Evolutionary conservation across 1,284 basidiomycete species (phyloP).

Genomic region (Malassezia globosa): DNA sequence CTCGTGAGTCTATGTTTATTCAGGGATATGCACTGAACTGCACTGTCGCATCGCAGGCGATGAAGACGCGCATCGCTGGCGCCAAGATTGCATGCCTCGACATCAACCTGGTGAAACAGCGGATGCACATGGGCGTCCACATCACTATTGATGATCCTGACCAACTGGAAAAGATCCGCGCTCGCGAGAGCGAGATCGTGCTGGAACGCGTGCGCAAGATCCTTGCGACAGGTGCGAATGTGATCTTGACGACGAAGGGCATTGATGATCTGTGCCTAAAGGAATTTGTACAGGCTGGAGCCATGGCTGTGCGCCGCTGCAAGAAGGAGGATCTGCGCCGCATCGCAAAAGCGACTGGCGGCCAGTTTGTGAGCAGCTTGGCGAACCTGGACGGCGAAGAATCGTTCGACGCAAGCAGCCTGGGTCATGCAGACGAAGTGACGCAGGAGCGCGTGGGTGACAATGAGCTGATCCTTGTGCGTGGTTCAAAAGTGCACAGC

Average conservation of each 20-base stretch:
- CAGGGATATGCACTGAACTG: constrained; percentile 97
- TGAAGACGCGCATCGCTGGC: constrained; percentile 85
- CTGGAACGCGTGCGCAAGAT: constrained; percentile 93
- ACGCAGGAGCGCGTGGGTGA: constrained; percentile 95
- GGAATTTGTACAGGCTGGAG: constrained; percentile 97
- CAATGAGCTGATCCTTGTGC: constrained; percentile 92
- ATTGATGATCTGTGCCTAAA: constrained; percentile 97
- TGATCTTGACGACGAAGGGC: constrained; percentile 93
- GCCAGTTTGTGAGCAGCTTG: constrained; percentile 78
- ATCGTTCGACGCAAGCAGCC: constrained; percentile 79
- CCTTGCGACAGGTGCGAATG: constrained; percentile 87
- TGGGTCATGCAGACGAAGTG: constrained; percentile 89
- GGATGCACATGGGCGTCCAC: constrained; percentile 96
- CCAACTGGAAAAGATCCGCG: constrained; percentile 90
- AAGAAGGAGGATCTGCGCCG: constrained; percentile 93
- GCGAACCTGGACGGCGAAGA: constrained; percentile 97
- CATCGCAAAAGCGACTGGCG: constrained; percentile 94
- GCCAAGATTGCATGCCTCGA: constrained; percentile 98
- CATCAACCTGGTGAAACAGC: constrained; percentile 90
- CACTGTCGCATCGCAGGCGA: constrained; percentile 96
- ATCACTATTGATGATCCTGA: constrained; percentile 95
- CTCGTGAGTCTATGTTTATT: constrained; percentile 85
- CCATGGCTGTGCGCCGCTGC: constrained; percentile 95
- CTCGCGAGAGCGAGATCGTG: constrained; percentile 87
- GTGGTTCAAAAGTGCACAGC: constrained; percentile 92